Evolutionary conservation across 2,329 filamentous ascomycete genomes (phyloP).

Genomic region (Cercospora sp.): DNA sequence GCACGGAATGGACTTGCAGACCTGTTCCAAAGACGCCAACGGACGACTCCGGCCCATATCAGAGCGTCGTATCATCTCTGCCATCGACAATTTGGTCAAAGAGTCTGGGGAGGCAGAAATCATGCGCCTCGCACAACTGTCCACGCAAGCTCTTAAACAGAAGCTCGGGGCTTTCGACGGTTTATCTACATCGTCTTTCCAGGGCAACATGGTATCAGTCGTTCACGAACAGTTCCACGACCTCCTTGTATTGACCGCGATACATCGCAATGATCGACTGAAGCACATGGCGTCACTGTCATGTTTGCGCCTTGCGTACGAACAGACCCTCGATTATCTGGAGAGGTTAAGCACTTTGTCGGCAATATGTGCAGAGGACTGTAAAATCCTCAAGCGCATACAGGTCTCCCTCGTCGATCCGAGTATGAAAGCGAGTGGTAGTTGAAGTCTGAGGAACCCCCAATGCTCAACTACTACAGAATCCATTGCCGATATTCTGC

Average conservation of each 20-base stretch:
- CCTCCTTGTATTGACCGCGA: slow-evolving; percentile 77
- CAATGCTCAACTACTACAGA: neutral
- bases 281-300: slow-evolving; percentile 50
- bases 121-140: slow-evolving; percentile 40
- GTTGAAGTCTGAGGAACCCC: neutral
- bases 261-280: slow-evolving; percentile 61
- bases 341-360: neutral
- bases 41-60: slow-evolving; percentile 16
- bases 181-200: slow-evolving; percentile 60
- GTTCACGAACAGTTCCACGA: slow-evolving; percentile 95
- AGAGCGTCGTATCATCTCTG: slow-evolving; percentile 25
- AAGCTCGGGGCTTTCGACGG: slow-evolving; percentile 81
- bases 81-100: slow-evolving; percentile 18
- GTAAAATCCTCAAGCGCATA: neutral
- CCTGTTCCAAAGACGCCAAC: slow-evolving; percentile 20
- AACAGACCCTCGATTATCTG: neutral
- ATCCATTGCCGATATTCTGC: neutral
- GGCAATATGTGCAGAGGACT: neutral
- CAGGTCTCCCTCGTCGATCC: neutral
- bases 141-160: slow-evolving; percentile 70
- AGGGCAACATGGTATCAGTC: slow-evolving; percentile 84
- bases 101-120: slow-evolving; percentile 21
- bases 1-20: slow-evolving; percentile 13
- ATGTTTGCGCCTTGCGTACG: neutral
- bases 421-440: neutral